Evolutionary conservation across 768 basidiomycete species (phyloP).

Genomic region (Pluteus cervinus): DNA sequence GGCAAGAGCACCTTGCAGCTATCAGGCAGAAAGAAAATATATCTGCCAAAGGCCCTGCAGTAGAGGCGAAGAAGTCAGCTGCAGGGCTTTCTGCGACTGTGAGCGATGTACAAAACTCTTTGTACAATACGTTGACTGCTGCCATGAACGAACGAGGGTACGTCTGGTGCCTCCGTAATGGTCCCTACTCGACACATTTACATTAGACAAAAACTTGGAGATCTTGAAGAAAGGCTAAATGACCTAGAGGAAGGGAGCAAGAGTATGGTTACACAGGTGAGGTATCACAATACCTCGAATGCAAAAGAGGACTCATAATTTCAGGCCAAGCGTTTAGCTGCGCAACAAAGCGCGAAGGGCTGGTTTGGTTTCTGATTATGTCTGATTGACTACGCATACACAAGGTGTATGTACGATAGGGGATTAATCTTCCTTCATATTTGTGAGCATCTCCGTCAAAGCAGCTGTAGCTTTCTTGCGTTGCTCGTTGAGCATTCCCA

Average conservation of each 20-base stretch:
- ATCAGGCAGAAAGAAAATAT: no score
- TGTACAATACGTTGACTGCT: constrained; percentile 43
- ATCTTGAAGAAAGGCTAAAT: constrained; percentile 57
- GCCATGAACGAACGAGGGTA: constrained; percentile 64
- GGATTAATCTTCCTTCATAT: constrained; percentile 2
- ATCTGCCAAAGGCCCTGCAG: no score
- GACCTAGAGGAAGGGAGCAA: constrained; percentile 61
- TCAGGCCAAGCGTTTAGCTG: constrained; percentile 59
- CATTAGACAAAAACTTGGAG: constrained; percentile 52
- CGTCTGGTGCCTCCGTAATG: constrained; percentile 11
- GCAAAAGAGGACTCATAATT: neutral
- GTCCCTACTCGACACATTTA: neutral
- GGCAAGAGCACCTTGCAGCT: constrained; percentile 23
- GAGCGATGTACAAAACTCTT: constrained; percentile 27
- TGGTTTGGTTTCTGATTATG: constrained; percentile 53
- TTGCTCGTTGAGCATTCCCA: constrained; percentile 37
- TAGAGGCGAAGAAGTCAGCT: constrained; percentile 15
- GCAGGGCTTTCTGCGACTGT: constrained; percentile 25
- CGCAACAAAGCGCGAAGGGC: constrained; percentile 55
- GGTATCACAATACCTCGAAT: constrained; percentile 2
- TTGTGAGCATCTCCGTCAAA: constrained; percentile 16
- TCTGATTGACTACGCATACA: neutral
- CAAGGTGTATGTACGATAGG: neutral
- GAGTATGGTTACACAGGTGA: constrained; percentile 59
- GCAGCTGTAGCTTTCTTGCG: constrained; percentile 36